Conservation (phyloP, 2,329 filamentous ascomycete genomes). For the Fusarium newnesense region DNA sequence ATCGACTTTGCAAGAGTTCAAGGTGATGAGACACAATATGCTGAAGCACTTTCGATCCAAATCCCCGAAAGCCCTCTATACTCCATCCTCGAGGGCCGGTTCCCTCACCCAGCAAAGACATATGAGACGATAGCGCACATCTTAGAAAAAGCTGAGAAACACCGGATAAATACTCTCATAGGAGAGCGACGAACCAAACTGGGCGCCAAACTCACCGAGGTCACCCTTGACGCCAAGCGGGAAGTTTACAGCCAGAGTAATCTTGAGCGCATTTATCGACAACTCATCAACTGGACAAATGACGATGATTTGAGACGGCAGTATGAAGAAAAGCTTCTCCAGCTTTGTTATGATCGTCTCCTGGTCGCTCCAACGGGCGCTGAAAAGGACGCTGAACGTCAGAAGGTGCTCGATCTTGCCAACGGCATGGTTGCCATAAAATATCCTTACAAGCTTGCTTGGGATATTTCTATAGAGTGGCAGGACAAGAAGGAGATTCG, state of each 20-base stretch:
- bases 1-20: constrained; percentile 77
- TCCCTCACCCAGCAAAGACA: constrained; percentile 81
- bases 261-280: constrained; percentile 82
- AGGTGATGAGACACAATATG: constrained; percentile 79
- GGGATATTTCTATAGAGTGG: constrained; percentile 93
- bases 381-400: constrained; percentile 75
- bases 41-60: constrained; percentile 77
- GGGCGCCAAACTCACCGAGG: constrained; percentile 83
- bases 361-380: constrained; percentile 71
- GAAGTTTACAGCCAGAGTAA: constrained; percentile 82
- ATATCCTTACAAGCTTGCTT: constrained; percentile 88
- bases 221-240: constrained; percentile 86
- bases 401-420: constrained; percentile 79
- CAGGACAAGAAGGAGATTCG: constrained; percentile 78
- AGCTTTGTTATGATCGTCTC: constrained; percentile 82
- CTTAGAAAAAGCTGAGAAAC: constrained; percentile 85
- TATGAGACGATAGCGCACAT: constrained; percentile 87
- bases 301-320: constrained; percentile 86
- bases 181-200: constrained; percentile 88
- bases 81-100: constrained; percentile 80
- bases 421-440: constrained; percentile 97
- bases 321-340: constrained; percentile 91
- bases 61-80: constrained; percentile 87
- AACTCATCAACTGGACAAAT: constrained; percentile 88
- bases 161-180: constrained; percentile 89